Base-by-base conservation (phyloP, 83 land plant genomes). In the Larix sibirica region DNA sequence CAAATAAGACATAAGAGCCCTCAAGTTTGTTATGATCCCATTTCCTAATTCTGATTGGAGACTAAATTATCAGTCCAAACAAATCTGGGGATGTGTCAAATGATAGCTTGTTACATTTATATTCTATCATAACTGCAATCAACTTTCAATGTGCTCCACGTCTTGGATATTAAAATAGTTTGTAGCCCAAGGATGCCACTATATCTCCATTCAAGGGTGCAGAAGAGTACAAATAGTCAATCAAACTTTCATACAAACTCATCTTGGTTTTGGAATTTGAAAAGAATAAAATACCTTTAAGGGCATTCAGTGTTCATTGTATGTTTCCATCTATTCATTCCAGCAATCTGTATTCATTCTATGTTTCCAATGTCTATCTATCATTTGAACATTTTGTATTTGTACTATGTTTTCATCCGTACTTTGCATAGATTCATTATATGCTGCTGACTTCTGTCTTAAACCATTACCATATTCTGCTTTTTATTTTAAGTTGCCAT, bases 311-410 rank as follows among this genome's bases (percentile, higher is more conserved):
- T 50, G 56, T 50, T 50, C 56, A 50, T 50, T 50, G 56, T 50
- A 50, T 50, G 56, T 10, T 50, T 10, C 56, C 56, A 12, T 50
- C 56, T 50, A 50, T 64, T 64, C 67, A 64, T 64, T 64, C 28
- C 67, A 64, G 26, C 24, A n/a, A 21, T 64, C 28, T 64, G 67
- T 64, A 64, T 64, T 64, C n/a, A 64, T 64, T 64, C 67, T 64
- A 64, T 64, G 26, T 64, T 64, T 64, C 67, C 67, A 64, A 2
- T 8, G 9, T 64, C 26, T 21, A 1, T n/a, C 67, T 24, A n/a
- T 64, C 26, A 64, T 23, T 21, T 26, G 10, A 50, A 10, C 56
- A 50, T 50, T 50, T 50, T 50, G 56, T 50, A 50, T 50, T 10
- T 50, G 12, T 10, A 50, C 56, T 44, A 44, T 44, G 8, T 50